Evolutionary conservation across 1,284 basidiomycete genomes (phyloP).

Genomic region (Ganoderma boninense): DNA sequence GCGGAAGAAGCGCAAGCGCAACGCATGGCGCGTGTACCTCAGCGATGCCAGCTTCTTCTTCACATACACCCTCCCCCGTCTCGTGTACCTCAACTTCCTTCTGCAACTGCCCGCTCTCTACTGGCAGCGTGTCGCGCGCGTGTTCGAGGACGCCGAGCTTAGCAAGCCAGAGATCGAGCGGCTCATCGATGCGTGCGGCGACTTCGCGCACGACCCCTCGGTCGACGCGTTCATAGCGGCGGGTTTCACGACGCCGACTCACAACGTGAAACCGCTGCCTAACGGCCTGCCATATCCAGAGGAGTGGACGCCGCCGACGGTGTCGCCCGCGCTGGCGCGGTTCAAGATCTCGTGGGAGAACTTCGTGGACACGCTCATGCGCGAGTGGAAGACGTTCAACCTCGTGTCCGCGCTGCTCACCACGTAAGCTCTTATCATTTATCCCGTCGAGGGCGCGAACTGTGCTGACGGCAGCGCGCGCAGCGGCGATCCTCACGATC

Average conservation of each 20-base stretch:
- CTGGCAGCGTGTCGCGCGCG: constrained; percentile 73
- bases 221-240: constrained; percentile 29
- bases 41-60: constrained; percentile 44
- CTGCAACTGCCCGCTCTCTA: constrained; percentile 78
- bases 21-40: constrained; percentile 23
- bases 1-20: constrained; percentile 14
- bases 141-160: constrained; percentile 79
- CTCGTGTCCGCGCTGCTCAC: constrained; percentile 75
- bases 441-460: too few relatives aligned
- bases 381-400: constrained; percentile 83
- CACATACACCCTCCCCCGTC: constrained; percentile 62
- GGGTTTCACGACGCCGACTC: constrained; percentile 24
- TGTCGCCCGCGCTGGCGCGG: constrained; percentile 65
- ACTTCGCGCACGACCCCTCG: constrained; percentile 23
- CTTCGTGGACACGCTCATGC: constrained; percentile 73
- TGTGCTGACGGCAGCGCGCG: neutral
- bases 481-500: constrained; percentile 79
- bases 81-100: constrained; percentile 69
- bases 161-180: constrained; percentile 75
- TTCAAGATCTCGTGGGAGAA: constrained; percentile 79
- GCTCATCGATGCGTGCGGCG: constrained; percentile 62
- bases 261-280: constrained; percentile 17
- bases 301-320: constrained; percentile 66
- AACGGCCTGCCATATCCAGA: constrained; percentile 62
- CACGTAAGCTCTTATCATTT: constrained; percentile 56